Evolutionary conservation across 139 green algal species (phyloP).

Genomic region (Volvox africanus): DNA sequence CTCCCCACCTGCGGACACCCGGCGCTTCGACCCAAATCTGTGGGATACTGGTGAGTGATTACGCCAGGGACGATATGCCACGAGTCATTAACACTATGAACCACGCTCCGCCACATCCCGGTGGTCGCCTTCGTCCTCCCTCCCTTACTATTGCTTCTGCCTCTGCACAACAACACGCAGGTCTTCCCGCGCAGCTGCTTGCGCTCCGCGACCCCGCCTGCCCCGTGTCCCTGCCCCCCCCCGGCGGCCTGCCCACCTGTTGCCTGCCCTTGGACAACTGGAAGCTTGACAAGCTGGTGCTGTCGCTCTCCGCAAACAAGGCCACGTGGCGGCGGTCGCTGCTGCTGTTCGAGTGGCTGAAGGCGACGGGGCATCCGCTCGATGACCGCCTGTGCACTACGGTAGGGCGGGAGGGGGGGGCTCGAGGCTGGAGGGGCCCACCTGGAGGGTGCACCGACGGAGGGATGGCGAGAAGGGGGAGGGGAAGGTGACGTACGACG

Average conservation of each 20-base stretch:
- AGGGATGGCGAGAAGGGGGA: too few relatives aligned
- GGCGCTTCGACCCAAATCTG: not conserved
- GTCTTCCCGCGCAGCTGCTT: constrained; percentile 56
- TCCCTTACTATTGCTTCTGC: too few relatives aligned
- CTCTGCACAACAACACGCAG: constrained; percentile 43
- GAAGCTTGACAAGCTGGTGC: constrained; percentile 90
- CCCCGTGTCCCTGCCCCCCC: constrained; percentile 55
- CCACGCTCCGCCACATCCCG: too few relatives aligned
- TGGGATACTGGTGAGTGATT: constrained; percentile 14
- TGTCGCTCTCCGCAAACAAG: constrained; percentile 74
- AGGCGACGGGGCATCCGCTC: constrained; percentile 72
- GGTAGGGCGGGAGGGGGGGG: constrained; percentile 29
- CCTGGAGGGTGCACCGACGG: too few relatives aligned
- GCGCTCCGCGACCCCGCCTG: constrained; percentile 55
- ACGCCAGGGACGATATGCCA: too few relatives aligned
- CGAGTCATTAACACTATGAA: too few relatives aligned
- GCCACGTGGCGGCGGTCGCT: constrained; percentile 84
- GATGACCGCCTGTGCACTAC: constrained; percentile 91
- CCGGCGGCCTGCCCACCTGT: constrained; percentile 28
- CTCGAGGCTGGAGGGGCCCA: too few relatives aligned
- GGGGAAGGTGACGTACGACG: too few relatives aligned
- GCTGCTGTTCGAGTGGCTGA: constrained; percentile 82
- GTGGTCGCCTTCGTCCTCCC: too few relatives aligned
- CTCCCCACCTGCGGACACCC: not conserved
- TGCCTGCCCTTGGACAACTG: constrained; percentile 75